Evolutionary conservation across 768 basidiomycete species (phyloP).

Genomic region (Kwoniella pini): DNA sequence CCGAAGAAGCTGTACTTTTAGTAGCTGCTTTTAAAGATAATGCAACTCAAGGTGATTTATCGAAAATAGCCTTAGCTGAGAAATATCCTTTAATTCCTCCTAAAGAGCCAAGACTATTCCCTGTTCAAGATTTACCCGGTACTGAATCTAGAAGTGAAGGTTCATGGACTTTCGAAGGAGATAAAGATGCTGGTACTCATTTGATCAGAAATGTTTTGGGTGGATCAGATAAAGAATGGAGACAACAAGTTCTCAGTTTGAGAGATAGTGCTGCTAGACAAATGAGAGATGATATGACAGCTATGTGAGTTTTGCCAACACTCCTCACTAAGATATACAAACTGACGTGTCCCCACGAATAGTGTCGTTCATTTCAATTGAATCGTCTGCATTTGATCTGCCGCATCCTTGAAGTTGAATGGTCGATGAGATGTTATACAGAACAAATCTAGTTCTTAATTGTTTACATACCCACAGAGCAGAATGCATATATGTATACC

Average conservation of each 20-base stretch:
- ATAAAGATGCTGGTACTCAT: slow-evolving; percentile 1
- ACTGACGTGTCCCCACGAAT: background rate
- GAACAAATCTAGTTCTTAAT: too few relatives aligned
- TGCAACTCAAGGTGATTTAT: background rate
- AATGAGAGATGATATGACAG: slow-evolving; percentile 7
- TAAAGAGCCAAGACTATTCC: background rate
- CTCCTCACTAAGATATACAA: background rate
- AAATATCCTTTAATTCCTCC: background rate
- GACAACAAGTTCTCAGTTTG: background rate
- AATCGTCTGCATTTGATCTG: background rate
- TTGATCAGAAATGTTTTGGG: slow-evolving; percentile 4
- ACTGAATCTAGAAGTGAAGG: background rate
- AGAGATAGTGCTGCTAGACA: background rate
- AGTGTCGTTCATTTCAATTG: background rate
- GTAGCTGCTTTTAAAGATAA: slow-evolving; percentile 21
- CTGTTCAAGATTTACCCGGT: slow-evolving; percentile 1
- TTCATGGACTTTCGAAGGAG: background rate
- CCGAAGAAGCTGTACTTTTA: slow-evolving; percentile 28
- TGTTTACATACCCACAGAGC: too few relatives aligned
- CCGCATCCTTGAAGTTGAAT: too few relatives aligned
- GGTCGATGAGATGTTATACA: too few relatives aligned
- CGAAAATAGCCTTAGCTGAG: background rate
- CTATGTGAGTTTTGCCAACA: background rate
- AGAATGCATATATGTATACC: too few relatives aligned
- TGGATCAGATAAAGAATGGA: slow-evolving; percentile 7